phyloP scores from a whole-genome alignment of 805 yeast species.

The Tetrapisispora pingtungensis region DNA sequence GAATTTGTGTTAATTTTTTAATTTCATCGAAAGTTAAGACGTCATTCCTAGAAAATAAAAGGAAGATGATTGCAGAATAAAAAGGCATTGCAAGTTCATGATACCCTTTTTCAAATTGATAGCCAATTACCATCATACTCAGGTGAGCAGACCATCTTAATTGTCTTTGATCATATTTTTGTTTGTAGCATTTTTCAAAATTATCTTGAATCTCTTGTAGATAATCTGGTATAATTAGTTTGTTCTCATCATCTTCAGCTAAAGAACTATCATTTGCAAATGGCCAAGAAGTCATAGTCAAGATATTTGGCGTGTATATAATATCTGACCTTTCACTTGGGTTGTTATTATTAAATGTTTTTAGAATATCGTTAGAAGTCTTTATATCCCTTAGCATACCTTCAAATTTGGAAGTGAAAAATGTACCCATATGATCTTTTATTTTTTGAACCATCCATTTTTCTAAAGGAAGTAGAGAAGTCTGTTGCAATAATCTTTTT shows the following conservation, averaged over 20 bases:
- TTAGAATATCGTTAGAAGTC: slow-evolving; percentile 36
- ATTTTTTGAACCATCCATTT: slow-evolving; percentile 55
- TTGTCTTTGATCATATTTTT: slow-evolving; percentile 47
- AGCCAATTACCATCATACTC: slow-evolving; percentile 73
- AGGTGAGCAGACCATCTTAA: slow-evolving; percentile 73
- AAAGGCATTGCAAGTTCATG: slow-evolving; percentile 78
- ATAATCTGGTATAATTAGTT: slow-evolving; percentile 35
- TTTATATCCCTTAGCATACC: slow-evolving; percentile 81
- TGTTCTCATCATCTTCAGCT: slow-evolving; percentile 13
- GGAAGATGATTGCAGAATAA: slow-evolving; percentile 66
- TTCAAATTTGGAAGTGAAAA: slow-evolving; percentile 69
- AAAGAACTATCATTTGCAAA: slow-evolving; percentile 32
- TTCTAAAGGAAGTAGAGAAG: slow-evolving; percentile 52
- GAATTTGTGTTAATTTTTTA: slow-evolving; percentile 55
- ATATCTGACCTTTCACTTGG: slow-evolving; percentile 13
- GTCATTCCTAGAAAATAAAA: slow-evolving; percentile 56
- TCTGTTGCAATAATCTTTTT: slow-evolving; percentile 52
- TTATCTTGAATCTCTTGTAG: slow-evolving; percentile 34
- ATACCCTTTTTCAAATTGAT: slow-evolving; percentile 54
- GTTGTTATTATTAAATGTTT: slow-evolving; percentile 4
- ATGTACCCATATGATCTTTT: slow-evolving; percentile 67
- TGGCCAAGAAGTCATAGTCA: slow-evolving; percentile 65
- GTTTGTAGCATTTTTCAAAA: slow-evolving; percentile 44
- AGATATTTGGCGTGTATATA: slow-evolving; percentile 41
- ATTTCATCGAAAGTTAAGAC: slow-evolving; percentile 53